Base-by-base conservation (phyloP, 2,329 filamentous ascomycete species). In the Bipolaris sorokiniana region DNA sequence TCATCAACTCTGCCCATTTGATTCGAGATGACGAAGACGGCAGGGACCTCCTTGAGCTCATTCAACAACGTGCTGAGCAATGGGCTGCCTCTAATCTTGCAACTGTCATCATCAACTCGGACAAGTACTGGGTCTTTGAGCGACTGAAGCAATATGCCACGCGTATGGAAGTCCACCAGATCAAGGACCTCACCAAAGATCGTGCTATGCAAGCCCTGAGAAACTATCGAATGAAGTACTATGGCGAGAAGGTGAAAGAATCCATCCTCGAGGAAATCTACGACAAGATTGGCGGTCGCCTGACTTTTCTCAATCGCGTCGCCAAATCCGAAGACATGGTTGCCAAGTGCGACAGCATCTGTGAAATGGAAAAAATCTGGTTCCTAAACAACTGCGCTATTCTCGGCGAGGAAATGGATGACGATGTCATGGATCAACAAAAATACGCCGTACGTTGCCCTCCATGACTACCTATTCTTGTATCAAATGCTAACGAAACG, bases 111-210 rank as follows among this genome's bases (percentile, higher is more conserved):
- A 92, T 99, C 79, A 98, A 97, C 78, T 93, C 88, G 51, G 95
- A 99, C 76, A 95, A 98, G 74, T 99, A 97, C 78, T 99, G 95
- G 95, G 90, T 99, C 0, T 98, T 97, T 70, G 95, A 99, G 76
- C 86, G 93, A 13, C 80, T 99, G 50, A 97, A 97, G 81, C 89
- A 91, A 74, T 89, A 97, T 57, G 91, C 92, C 3, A 97, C 93
- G 1, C 87, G 95, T 44, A 96, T 99, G 91, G 93, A 97, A 71
- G 90, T 99, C 4, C 88, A 96, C 36, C 87, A 92, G 7, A 88
- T 99, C 40, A 84, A 86, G 4, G 95, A 99, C 75, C 81, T 99
- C 6, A 86, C 90, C 49, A 97, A 93, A 74, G 75, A 81, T 10
- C 87, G 90, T 68, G 93, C 95, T 3, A 85, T 96, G 59, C 80